These are phyloP conservation scores for Mucor circinelloides DNA, from an alignment of 371 early-diverging fungal species.

Conservation along the genomic window DNA sequence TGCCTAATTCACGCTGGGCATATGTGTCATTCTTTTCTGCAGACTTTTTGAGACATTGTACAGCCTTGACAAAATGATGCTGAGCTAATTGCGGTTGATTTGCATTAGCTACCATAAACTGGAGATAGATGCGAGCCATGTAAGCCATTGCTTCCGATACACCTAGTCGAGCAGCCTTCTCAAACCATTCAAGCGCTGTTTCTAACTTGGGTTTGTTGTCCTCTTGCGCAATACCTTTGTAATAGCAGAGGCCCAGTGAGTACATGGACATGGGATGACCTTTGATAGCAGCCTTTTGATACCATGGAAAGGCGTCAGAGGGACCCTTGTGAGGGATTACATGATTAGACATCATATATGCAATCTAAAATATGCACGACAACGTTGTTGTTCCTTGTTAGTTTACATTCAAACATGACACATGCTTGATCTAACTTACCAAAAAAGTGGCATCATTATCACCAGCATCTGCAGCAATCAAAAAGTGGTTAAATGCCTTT, in stretches of 20 bases:
- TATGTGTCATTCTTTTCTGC: conserved; percentile 47
- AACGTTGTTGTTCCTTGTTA: conserved; percentile 19
- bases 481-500: conserved; percentile 44
- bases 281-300: conserved; percentile 53
- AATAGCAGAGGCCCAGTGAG: conserved; percentile 50
- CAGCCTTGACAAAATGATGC: conserved; percentile 38
- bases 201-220: conserved; percentile 29
- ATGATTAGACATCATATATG: conserved; percentile 55
- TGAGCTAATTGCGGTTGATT: conserved; percentile 12
- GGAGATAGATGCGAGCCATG: conserved; percentile 44
- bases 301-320: conserved; percentile 58
- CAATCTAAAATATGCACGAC: conserved; percentile 33
- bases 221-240: conserved; percentile 41
- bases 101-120: conserved; percentile 13
- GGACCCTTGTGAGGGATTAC: conserved; percentile 50
- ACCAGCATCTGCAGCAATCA: conserved; percentile 37
- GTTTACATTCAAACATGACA: neutral
- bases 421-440: conserved; percentile 17
- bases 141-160: conserved; percentile 44
- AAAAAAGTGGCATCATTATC: conserved; percentile 45
- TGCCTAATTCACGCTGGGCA: conserved; percentile 84
- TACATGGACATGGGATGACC: conserved; percentile 49
- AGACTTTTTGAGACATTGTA: conserved; percentile 47
- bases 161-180: conserved; percentile 48
- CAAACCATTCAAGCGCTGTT: conserved; percentile 49